Conservation (phyloP, 495 filamentous ascomycete genomes). For the Tetracladium setigerum region DNA sequence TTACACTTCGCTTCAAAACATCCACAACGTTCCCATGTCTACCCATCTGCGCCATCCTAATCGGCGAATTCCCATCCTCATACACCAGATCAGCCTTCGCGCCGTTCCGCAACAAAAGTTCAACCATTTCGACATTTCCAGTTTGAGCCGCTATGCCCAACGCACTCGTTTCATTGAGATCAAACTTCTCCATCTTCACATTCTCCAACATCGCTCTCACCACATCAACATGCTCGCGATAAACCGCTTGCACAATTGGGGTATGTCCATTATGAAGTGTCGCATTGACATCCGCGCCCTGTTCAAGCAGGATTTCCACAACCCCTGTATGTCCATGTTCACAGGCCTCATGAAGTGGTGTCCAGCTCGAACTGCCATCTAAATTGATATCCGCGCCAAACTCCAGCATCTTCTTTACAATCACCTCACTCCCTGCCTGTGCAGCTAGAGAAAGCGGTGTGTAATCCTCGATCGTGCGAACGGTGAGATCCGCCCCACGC, state of each 20-base stretch:
- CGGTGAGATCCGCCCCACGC: background rate
- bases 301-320: constrained; percentile 1
- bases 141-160: background rate
- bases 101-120: background rate
- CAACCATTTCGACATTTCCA: background rate
- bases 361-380: background rate
- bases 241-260: background rate
- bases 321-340: background rate
- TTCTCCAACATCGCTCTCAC: background rate
- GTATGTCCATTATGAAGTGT: no score
- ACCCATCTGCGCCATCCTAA: no score
- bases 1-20: no score
- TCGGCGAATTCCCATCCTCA: background rate
- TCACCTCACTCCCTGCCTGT: background rate
- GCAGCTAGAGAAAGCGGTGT: background rate
- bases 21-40: no score
- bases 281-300: constrained; percentile 5
- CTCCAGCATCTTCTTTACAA: background rate
- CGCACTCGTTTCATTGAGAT: background rate
- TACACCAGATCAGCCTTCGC: background rate
- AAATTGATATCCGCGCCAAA: background rate
- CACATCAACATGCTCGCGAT: background rate
- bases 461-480: background rate
- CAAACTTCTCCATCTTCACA: no score
- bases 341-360: background rate